Evolutionary conservation across 2,329 filamentous ascomycete genomes (phyloP), one percentile per base, ranked within the genome.

Genomic region (Pyrenophora tritici-repentis): DNA sequence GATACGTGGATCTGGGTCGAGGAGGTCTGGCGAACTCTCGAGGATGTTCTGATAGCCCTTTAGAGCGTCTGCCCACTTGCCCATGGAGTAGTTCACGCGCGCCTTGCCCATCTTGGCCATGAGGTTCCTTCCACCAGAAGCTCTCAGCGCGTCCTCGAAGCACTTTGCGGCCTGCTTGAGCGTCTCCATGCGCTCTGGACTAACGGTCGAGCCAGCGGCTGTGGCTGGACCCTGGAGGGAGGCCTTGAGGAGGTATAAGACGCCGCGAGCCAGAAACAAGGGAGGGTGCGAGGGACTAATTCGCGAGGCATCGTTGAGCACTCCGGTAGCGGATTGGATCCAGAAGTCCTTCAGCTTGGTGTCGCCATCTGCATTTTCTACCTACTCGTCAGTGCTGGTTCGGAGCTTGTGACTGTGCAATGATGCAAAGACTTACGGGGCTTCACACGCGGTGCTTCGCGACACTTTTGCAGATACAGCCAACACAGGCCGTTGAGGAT

Each of bases 201-300:
- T 84, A 60, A 92, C 88, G 34, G 87, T 79, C 14, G 84, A 84
- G 7, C 83, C 81, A 5, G 83, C 82, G 1, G 83, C 76, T 62
- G 90, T 91, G 2, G 89, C 84, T 0, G 89, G 90, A 1, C 86
- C 83, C 67, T 91, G 89, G 13, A 95, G 78, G 0, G 94, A 96
- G 24, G 95, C 91, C 66, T 90, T 88, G 17, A 99, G 83, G 6
- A 99, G 85, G 52, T 90, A 88, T 36, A 97, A 81, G 29, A 97
- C 92, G 47, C 94, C 94, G 37, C 93, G 88, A 16, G 93, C 93
- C 42, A 99, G 84, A 68, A 92, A 95, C 1, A 97, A 84, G 31
- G 94, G 92, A 5, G 92, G 89, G 61, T 95, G 97, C 0, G 90
- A 88, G 8, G 94, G 93, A 72, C 94, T 97, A 69, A 97, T 88